A percentile compares a stretch with the other conserved stretches of the same genome.
phyloP scores from a whole-genome alignment of 2,329 filamentous ascomycete genomes.

The Neonectria faginata region DNA sequence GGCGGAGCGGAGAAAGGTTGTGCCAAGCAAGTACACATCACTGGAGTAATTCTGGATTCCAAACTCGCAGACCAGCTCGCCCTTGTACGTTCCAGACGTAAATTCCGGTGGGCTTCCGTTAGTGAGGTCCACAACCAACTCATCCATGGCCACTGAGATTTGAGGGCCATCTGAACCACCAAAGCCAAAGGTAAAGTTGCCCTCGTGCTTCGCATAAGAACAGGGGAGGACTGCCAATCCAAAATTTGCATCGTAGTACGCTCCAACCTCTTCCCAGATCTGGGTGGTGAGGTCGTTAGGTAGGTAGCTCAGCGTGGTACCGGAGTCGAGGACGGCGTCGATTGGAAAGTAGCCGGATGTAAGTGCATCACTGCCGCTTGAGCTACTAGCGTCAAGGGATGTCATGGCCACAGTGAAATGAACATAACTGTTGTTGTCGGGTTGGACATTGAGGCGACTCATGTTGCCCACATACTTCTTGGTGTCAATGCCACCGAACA shows the following conservation, averaged over 20 bases:
- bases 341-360: conserved; percentile 58
- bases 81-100: conserved; percentile 55
- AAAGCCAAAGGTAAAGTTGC: conserved; percentile 67
- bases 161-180: conserved; percentile 60
- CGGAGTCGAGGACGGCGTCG: conserved; percentile 78
- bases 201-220: conserved; percentile 56
- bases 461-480: conserved; percentile 77
- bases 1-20: conserved; percentile 69
- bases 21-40: conserved; percentile 63
- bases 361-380: conserved; percentile 62
- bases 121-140: conserved; percentile 64
- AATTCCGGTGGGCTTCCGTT: conserved; percentile 52
- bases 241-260: conserved; percentile 54
- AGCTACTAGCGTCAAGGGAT: conserved; percentile 60
- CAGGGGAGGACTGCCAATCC: conserved; percentile 64
- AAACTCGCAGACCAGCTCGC: conserved; percentile 64
- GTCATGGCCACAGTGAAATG: conserved; percentile 64
- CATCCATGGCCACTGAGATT: conserved; percentile 66
- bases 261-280: conserved; percentile 68
- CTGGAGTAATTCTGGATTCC: conserved; percentile 65
- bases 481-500: conserved; percentile 86
- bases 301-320: conserved; percentile 78
- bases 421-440: conserved; percentile 54
- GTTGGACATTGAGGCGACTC: conserved; percentile 67
- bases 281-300: conserved; percentile 69